Percentiles rank a stretch among this genome's conserved stretches.
Conservation (phyloP, 1,284 basidiomycete genomes). For the Moesziomyces aphidis region DNA sequence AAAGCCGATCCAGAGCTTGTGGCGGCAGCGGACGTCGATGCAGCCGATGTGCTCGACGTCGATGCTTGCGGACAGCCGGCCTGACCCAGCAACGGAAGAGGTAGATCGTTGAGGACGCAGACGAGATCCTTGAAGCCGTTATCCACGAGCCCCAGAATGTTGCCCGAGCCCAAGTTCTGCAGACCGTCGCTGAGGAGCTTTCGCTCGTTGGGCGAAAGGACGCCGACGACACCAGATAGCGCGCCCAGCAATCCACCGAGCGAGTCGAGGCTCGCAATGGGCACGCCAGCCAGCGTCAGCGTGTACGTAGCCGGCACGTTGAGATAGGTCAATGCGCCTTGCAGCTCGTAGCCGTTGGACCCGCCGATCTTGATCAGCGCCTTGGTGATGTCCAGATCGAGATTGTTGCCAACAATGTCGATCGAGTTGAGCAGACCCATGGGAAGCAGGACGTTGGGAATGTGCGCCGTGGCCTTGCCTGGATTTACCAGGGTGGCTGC, state of each 20-base stretch:
- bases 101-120: slow-evolving; percentile 5
- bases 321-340: slow-evolving; percentile 25
- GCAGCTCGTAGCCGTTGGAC: slow-evolving; percentile 16
- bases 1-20: not conserved
- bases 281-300: slow-evolving; percentile 1
- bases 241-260: slow-evolving; percentile 9
- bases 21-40: not conserved
- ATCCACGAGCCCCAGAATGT: slow-evolving; percentile 2
- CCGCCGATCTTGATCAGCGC: slow-evolving; percentile 21
- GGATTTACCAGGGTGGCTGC: slow-evolving; percentile 6
- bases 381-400: slow-evolving; percentile 16
- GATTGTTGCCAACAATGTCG: slow-evolving; percentile 5
- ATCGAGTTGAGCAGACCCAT: slow-evolving; percentile 15
- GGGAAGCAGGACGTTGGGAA: slow-evolving; percentile 15
- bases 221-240: slow-evolving; percentile 1
- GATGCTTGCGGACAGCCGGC: slow-evolving; percentile 8
- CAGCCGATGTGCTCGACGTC: not conserved
- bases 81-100: slow-evolving; percentile 2
- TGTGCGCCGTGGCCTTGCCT: slow-evolving; percentile 11
- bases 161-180: slow-evolving; percentile 2
- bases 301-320: slow-evolving; percentile 26
- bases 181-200: slow-evolving; percentile 6
- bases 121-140: slow-evolving; percentile 4
- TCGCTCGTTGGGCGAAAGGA: not conserved
- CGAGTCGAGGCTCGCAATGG: slow-evolving; percentile 3